These are phyloP conservation scores for Mangifera indica DNA, from an alignment of 345 rosid species.

Conservation along the genomic window DNA sequence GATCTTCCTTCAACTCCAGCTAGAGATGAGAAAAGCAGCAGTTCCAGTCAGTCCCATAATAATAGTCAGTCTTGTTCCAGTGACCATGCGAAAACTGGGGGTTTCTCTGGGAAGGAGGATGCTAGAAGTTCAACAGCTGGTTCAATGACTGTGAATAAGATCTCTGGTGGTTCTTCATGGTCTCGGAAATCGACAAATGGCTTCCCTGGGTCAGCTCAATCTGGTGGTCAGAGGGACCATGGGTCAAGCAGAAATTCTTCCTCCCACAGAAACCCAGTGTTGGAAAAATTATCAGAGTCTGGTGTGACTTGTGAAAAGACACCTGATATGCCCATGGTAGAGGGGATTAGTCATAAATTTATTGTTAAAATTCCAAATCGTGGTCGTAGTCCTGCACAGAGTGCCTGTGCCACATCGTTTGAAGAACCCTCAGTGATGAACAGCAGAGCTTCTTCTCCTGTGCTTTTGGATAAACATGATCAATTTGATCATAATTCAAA, in stretches of 20 bases:
- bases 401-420: constrained; percentile 60
- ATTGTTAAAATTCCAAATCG: constrained; percentile 72
- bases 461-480: constrained; percentile 56
- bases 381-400: constrained; percentile 70
- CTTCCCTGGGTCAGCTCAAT: constrained; percentile 34
- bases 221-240: constrained; percentile 46
- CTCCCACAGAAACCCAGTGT: constrained; percentile 41
- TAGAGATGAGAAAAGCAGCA: constrained; percentile 75
- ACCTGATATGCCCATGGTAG: constrained; percentile 44
- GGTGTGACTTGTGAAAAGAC: constrained; percentile 52
- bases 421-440: constrained; percentile 55
- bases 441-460: constrained; percentile 66
- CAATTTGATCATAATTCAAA: constrained; percentile 35
- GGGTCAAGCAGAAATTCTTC: constrained; percentile 50
- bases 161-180: constrained; percentile 47
- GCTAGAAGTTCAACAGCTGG: constrained; percentile 61
- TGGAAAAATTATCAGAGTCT: constrained; percentile 58
- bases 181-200: constrained; percentile 60
- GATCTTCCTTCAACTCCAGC: constrained; percentile 43
- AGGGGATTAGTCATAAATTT: constrained; percentile 60
- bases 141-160: constrained; percentile 44
- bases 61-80: constrained; percentile 71
- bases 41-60: constrained; percentile 83
- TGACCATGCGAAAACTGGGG: constrained; percentile 60
- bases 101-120: constrained; percentile 59